Evolutionary conservation across 225 moss, liverwort and hornwort species (phyloP), one percentile per base, ranked within the genome.

Genomic region (Asterella californica): DNA sequence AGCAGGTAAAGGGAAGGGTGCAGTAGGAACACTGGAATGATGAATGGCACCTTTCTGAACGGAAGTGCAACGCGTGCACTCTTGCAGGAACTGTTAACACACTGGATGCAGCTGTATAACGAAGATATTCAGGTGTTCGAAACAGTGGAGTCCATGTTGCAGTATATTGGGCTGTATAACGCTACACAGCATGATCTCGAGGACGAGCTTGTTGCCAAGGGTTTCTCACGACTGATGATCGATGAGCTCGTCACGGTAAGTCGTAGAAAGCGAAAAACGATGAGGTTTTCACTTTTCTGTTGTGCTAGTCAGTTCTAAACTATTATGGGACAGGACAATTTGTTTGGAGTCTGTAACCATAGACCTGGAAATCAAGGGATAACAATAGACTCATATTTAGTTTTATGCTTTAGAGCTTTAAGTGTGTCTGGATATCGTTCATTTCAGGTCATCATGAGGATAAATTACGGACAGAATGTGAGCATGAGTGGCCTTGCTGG

Each of bases 401-500:
- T 27, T 27, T 63, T 63, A 63, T 24, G 30, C 5, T 27, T 52
- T 27, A 33, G 33, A 32, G 53, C 10, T 70, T 15, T 21, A 34
- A 18, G 15, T 27, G 46, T 48, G 32, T 78, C 6, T 67, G 32
- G 9, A 2, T 27, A 0, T 78, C 27, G 57, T n/a, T 19, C 71
- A 36, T 67, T 90, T 79, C 77, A 93, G 93, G 80, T 96, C 18
- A 92, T 93, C 18, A 91, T 92, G 87, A 86, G 94, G 76, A 91
- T 97, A 83, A 97, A 97, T 78, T 97, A 97, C 64, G 93, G 93
- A 67, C 97, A 97, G 72, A 97, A 84, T 76, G 89, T 91, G 88
- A 97, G 90, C 78, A 93, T 97, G 14, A 92, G 89, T 88, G 94
- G 97, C 70, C 82, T 97, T 82, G 97, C 90, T 37, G 97, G 97